Evolutionary conservation across 2,329 filamentous ascomycete species (phyloP).

Genomic region (Trichophyton schoenleinii): DNA sequence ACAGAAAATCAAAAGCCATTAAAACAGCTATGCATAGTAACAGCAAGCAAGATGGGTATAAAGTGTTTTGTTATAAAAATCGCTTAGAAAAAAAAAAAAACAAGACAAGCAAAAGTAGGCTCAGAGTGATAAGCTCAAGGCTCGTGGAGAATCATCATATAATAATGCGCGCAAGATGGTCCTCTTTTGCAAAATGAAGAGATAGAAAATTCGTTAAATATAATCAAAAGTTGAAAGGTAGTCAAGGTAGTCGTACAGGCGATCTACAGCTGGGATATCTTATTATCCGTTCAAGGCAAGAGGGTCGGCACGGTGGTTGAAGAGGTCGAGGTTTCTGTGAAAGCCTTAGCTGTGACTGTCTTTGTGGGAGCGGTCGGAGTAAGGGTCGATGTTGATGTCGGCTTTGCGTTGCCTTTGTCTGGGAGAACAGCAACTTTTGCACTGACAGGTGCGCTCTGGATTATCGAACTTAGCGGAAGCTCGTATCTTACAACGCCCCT

Average conservation of each 20-base stretch:
- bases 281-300: neutral
- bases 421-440: slow-evolving; percentile 31
- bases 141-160: neutral
- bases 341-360: neutral
- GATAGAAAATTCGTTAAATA: slow-evolving; percentile 2
- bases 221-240: neutral
- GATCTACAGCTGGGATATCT: neutral
- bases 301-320: neutral
- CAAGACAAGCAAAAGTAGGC: neutral
- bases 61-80: slow-evolving; percentile 2
- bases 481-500: slow-evolving; percentile 81
- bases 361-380: neutral
- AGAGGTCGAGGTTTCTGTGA: neutral
- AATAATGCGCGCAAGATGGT: neutral
- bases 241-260: neutral
- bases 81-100: neutral
- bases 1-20: neutral
- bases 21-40: slow-evolving; percentile 4
- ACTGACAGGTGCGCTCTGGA: slow-evolving; percentile 39
- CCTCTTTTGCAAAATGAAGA: neutral
- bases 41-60: neutral
- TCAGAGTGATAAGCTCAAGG: neutral
- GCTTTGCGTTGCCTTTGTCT: slow-evolving; percentile 15
- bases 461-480: slow-evolving; percentile 45
- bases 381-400: neutral